A percentile compares a stretch with the other conserved stretches of the same genome.
phyloP scores from a whole-genome alignment of 805 yeast genomes.

The Metschnikowia cubensis region DNA sequence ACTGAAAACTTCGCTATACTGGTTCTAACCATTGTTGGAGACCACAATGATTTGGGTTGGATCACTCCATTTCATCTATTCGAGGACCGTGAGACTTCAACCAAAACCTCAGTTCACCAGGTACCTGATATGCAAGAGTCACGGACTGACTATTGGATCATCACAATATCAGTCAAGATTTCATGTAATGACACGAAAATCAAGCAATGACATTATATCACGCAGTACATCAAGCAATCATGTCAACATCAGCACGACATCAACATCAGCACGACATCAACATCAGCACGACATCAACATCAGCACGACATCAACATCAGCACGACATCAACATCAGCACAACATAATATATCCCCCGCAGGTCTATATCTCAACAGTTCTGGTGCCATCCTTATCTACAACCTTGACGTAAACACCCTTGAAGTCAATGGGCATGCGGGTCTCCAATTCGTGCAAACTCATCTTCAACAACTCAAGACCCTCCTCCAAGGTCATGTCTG shows the following conservation, averaged over 20 bases:
- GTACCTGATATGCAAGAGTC: too few species aligned
- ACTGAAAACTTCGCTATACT: background rate
- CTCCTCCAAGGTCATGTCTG: slow-evolving; percentile 69
- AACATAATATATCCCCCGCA: background rate
- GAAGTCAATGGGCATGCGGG: slow-evolving; percentile 90
- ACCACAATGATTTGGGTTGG: too few species aligned
- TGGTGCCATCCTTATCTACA: slow-evolving; percentile 59
- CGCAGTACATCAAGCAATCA: background rate
- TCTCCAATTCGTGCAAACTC: slow-evolving; percentile 75
- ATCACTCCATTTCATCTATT: background rate
- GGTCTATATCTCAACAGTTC: slow-evolving; percentile 30
- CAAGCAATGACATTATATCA: too few species aligned
- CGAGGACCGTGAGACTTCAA: background rate
- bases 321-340: background rate
- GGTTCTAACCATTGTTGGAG: background rate
- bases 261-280: background rate
- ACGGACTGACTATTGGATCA: too few species aligned
- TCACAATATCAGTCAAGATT: too few species aligned
- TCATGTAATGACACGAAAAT: too few species aligned
- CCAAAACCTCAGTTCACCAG: too few species aligned
- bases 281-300: background rate
- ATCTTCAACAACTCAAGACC: slow-evolving; percentile 69
- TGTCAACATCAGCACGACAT: too few species aligned
- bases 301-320: background rate
- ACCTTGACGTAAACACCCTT: slow-evolving; percentile 76